These are phyloP conservation scores for Metschnikowia continentalis DNA, from an alignment of 805 yeast genomes.

Conservation along the genomic window DNA sequence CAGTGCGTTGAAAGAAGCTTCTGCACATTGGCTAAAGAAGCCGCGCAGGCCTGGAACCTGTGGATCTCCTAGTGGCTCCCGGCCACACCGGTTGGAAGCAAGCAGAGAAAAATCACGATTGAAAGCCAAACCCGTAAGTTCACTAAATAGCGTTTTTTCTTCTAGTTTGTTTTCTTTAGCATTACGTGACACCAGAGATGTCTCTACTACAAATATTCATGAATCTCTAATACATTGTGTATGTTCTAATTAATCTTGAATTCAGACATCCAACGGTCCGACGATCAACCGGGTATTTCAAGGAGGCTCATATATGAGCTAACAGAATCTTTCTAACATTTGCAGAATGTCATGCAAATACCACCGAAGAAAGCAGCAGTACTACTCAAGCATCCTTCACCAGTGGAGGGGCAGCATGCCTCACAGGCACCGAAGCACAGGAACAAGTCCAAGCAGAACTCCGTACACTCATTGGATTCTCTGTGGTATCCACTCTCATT, in stretches of 20 bases:
- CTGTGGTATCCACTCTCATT: constrained; percentile 34
- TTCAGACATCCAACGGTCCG: background rate
- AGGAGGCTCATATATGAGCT: background rate
- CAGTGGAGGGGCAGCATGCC: constrained; percentile 38
- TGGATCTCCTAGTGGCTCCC: background rate
- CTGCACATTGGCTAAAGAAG: constrained; percentile 1
- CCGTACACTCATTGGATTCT: constrained; percentile 38
- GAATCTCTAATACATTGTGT: background rate
- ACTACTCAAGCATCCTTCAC: constrained; percentile 38
- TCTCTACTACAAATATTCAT: background rate
- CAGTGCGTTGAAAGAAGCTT: constrained; percentile 4
- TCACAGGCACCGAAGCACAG: constrained; percentile 40
- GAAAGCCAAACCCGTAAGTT: background rate
- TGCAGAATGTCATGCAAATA: constrained; percentile 31
- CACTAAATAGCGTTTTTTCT: background rate
- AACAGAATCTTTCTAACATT: constrained; percentile 17
- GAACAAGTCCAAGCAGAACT: constrained; percentile 35
- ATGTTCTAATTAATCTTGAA: background rate
- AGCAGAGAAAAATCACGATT: background rate
- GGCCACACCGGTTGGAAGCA: no score
- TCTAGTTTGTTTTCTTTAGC: no score
- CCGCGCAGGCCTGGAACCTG: background rate
- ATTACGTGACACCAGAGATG: background rate
- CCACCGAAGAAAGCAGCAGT: constrained; percentile 36
- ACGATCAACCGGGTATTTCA: background rate